Evolutionary conservation across 495 filamentous ascomycete species (phyloP).

Genomic region (Tetracladium setigerum): DNA sequence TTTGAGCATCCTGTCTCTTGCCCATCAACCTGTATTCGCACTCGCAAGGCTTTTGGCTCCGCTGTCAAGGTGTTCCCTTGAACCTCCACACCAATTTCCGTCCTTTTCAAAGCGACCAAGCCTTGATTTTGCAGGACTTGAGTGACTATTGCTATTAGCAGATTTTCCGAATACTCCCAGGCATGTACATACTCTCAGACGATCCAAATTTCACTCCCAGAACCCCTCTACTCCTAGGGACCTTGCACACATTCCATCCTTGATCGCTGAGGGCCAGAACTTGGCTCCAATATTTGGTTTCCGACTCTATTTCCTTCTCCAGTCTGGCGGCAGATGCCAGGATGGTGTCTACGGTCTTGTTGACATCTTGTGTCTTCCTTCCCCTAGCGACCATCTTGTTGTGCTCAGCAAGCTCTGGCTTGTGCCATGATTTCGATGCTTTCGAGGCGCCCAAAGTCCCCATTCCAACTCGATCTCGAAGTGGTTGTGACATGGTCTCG

Average conservation of each 20-base stretch:
- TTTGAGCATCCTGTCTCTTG: slow-evolving; percentile 44
- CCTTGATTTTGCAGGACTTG: slow-evolving; percentile 71
- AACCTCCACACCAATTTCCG: too few relatives aligned
- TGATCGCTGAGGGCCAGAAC: slow-evolving; percentile 70
- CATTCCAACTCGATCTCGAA: slow-evolving; percentile 61
- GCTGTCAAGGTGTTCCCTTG: slow-evolving; percentile 18
- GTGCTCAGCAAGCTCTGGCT: slow-evolving; percentile 46
- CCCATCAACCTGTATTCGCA: slow-evolving; percentile 41
- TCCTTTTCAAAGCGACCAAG: slow-evolving; percentile 64
- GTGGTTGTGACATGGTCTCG: slow-evolving; percentile 55
- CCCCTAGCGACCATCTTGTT: slow-evolving; percentile 57
- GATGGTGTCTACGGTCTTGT: slow-evolving; percentile 64
- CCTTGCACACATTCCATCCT: slow-evolving; percentile 73
- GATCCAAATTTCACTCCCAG: slow-evolving; percentile 87
- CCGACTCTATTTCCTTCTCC: slow-evolving; percentile 64
- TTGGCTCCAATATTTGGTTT: slow-evolving; percentile 84
- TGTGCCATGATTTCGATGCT: slow-evolving; percentile 47
- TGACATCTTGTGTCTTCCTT: slow-evolving; percentile 70
- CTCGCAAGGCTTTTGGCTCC: slow-evolving; percentile 55
- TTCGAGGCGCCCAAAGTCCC: slow-evolving; percentile 71
- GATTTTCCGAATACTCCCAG: background rate
- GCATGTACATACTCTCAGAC: slow-evolving; percentile 47
- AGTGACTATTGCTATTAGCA: slow-evolving; percentile 38
- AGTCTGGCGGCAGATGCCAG: slow-evolving; percentile 65
- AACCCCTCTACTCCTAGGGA: slow-evolving; percentile 64